Evolutionary conservation across 1,284 basidiomycete species (phyloP), one percentile per base, ranked within the genome.

Genomic region (Irpex sp.): DNA sequence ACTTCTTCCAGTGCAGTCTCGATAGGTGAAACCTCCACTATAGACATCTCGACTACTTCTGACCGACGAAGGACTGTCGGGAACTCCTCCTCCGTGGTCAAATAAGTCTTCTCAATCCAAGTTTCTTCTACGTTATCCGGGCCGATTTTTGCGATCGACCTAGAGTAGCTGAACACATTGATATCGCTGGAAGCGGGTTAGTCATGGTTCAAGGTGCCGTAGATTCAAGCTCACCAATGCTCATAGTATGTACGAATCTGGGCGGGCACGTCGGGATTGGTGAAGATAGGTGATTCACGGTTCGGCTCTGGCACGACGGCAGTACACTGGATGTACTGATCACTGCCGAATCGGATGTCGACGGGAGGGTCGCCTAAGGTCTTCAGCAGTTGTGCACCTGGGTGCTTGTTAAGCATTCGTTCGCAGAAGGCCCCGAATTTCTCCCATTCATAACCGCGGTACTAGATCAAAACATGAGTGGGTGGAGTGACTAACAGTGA

Each of bases 11-110:
- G 77, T 0, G 96, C 95, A 64, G 85, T 90, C 69, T 95, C 90
- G 13, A 98, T 79, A 0, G 97, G 95, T 4, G 93, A 94, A 59
- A 97, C 88, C 74, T 97, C 92, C 57, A 88, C 79, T 43, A 91
- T 78, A 51, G 89, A 82, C 43, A 89, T 79, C 46, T 85, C 87
- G n/a, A 95, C 80, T 35, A 98, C 87, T 71, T 98, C 95, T 4
- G 94, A 95, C 15, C 97, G 86, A 50, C 93, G 88, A 43, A 98
- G 82, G 3, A 98, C 92, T 0, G 94, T 95, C 0, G 97, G 97
- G 76, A 99, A 94, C 0, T 87, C 83, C 68, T 97, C 94, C 73
- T 96, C 94, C 1, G 93, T 94, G 0, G 87, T 93, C 69, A 90
- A 86, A 66, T 87, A 89, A 0, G 89, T 92, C 80, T 96, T 98